Conservation (phyloP, 2,329 filamentous ascomycete genomes). For the Didymella keratinophila region DNA sequence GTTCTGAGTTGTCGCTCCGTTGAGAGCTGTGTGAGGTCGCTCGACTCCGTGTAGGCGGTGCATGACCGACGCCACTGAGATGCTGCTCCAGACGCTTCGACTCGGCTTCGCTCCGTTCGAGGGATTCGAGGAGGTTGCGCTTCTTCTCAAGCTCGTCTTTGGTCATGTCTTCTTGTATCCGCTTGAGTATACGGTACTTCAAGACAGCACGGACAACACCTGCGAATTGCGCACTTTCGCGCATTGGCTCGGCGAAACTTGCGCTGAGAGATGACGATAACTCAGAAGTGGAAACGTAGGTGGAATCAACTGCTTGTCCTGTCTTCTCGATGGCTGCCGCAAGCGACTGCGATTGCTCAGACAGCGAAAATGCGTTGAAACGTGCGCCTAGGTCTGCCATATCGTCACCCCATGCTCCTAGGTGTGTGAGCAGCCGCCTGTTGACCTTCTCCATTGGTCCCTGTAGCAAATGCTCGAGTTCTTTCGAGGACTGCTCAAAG, state of each 20-base stretch:
- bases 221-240: conserved; percentile 96
- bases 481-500: conserved; percentile 90
- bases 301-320: conserved; percentile 93
- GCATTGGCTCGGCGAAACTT: conserved; percentile 96
- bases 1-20: conserved; percentile 49
- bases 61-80: conserved; percentile 75
- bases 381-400: conserved; percentile 92
- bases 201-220: conserved; percentile 90
- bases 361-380: conserved; percentile 96
- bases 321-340: conserved; percentile 92
- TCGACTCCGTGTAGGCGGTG: conserved; percentile 67
- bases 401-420: conserved; percentile 84
- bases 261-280: conserved; percentile 87
- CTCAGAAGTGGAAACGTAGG: conserved; percentile 95
- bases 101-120: conserved; percentile 94
- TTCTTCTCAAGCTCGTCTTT: conserved; percentile 93
- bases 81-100: conserved; percentile 94
- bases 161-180: conserved; percentile 97
- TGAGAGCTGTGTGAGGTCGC: conserved; percentile 67
- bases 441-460: conserved; percentile 98
- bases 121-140: conserved; percentile 77
- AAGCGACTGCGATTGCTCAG: conserved; percentile 86
- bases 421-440: conserved; percentile 82
- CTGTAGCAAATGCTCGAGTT: conserved; percentile 85
- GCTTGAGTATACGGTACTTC: conserved; percentile 88